These are phyloP conservation scores for Parasitella parasitica DNA, from an alignment of 371 early-diverging fungal species.

Conservation along the genomic window DNA sequence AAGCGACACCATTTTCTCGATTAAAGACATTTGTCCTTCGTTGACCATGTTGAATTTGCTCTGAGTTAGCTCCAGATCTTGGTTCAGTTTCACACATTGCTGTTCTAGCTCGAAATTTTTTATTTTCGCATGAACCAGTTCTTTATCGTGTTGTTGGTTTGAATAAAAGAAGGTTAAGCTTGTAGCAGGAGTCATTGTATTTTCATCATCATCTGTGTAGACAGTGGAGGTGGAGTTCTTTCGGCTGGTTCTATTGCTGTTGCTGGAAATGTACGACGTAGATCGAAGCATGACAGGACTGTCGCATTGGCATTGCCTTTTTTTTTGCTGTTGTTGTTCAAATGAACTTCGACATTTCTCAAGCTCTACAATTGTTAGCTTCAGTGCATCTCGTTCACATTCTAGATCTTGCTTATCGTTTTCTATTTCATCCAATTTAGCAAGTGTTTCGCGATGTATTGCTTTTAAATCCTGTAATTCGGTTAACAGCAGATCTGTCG, in stretches of 20 bases:
- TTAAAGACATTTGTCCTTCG: conserved; percentile 44
- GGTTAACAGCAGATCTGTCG: not conserved
- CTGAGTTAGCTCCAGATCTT: conserved; percentile 31
- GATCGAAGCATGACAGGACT: not conserved
- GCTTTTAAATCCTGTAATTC: conserved; percentile 8
- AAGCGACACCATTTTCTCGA: conserved; percentile 32
- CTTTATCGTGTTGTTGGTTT: not conserved
- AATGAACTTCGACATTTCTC: conserved; percentile 17
- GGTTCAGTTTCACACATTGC: conserved; percentile 27
- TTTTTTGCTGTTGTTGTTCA: not conserved
- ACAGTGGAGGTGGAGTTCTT: conserved; percentile 2
- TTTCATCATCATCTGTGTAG: not conserved
- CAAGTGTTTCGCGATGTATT: conserved; percentile 17
- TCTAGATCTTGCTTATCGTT: conserved; percentile 41
- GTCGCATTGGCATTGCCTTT: not conserved
- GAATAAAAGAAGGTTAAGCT: not conserved
- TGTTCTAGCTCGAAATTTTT: conserved; percentile 38
- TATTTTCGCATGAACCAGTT: conserved; percentile 30
- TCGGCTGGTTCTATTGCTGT: not conserved
- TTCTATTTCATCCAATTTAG: conserved; percentile 27
- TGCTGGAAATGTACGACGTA: not conserved
- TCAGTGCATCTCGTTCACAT: conserved; percentile 42
- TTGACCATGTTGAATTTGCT: conserved; percentile 40
- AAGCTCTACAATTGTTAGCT: conserved; percentile 37
- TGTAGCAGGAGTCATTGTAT: not conserved